Conservation (phyloP, 1,139 yeast genomes). For the Protomyces macrosporus region DNA sequence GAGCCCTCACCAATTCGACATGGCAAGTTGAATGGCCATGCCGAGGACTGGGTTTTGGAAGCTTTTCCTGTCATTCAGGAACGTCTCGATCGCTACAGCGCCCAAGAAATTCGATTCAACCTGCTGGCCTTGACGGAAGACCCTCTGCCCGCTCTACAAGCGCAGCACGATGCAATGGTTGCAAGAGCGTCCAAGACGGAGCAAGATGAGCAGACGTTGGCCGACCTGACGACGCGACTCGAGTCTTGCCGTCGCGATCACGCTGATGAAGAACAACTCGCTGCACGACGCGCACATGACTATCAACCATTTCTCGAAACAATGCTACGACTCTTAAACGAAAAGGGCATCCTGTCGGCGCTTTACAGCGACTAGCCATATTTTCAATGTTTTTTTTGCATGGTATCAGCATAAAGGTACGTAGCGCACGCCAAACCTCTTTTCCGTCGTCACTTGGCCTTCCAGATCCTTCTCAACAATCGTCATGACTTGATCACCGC, state of each 20-base stretch:
- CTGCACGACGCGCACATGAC: conserved; percentile 8
- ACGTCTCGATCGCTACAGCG: conserved; percentile 48
- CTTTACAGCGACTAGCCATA: background rate
- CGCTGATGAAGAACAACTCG: background rate
- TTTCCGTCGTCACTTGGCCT: conserved; percentile 20
- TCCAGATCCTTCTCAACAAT: conserved; percentile 25
- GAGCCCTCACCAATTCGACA: conserved; percentile 56
- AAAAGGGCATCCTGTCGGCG: background rate
- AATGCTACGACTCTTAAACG: background rate
- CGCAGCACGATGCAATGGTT: background rate
- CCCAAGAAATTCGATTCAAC: conserved; percentile 54
- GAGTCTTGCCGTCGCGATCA: background rate
- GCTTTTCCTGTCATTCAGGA: conserved; percentile 45
- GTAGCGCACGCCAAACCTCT: conserved; percentile 29
- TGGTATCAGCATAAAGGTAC: conserved; percentile 25
- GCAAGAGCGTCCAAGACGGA: background rate
- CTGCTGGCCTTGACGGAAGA: conserved; percentile 54
- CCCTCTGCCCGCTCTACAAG: conserved; percentile 40
- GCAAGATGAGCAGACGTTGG: background rate
- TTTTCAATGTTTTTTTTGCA: background rate
- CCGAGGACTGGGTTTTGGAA: conserved; percentile 45
- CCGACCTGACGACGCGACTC: too few relatives aligned
- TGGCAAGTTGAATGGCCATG: conserved; percentile 39
- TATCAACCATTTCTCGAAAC: background rate
- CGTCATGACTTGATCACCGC: conserved; percentile 27